Conservation (phyloP, 495 filamentous ascomycete genomes). For the Xylaria curta region DNA sequence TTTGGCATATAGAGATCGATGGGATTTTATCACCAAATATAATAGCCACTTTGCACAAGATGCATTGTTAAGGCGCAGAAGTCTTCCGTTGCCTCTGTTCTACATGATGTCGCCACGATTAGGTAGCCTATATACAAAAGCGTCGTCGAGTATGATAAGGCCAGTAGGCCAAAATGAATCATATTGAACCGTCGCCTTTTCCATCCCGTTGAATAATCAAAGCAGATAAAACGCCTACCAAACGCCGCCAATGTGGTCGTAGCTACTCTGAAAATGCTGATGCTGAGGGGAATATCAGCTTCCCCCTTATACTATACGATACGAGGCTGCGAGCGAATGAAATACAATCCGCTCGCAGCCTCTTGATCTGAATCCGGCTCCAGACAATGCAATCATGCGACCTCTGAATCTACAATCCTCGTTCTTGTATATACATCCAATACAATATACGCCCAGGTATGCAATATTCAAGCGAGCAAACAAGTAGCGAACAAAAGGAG, state of each 20-base stretch:
- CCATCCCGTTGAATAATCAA: background rate
- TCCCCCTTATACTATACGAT: background rate
- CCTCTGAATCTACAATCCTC: background rate
- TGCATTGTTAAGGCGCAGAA: background rate
- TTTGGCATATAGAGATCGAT: background rate
- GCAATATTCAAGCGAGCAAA: constrained; percentile 12
- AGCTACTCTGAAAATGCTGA: background rate
- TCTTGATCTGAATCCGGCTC: background rate
- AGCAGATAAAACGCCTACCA: constrained; percentile 1
- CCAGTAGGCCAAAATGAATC: background rate
- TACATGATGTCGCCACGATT: background rate
- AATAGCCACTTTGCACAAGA: background rate
- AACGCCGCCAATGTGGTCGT: constrained; percentile 18
- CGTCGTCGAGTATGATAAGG: background rate
- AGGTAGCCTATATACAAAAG: constrained; percentile 4
- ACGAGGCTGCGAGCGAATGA: background rate
- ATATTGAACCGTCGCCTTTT: background rate
- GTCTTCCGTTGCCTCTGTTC: background rate
- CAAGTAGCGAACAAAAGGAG: background rate
- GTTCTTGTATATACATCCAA: constrained; percentile 11
- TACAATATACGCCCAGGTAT: constrained; percentile 20
- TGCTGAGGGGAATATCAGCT: background rate
- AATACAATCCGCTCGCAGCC: background rate
- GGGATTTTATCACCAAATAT: background rate
- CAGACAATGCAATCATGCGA: background rate